Percentiles rank a stretch among this genome's conserved stretches.
Conservation (phyloP, 2,329 filamentous ascomycete genomes). For the Monilinia laxa region DNA sequence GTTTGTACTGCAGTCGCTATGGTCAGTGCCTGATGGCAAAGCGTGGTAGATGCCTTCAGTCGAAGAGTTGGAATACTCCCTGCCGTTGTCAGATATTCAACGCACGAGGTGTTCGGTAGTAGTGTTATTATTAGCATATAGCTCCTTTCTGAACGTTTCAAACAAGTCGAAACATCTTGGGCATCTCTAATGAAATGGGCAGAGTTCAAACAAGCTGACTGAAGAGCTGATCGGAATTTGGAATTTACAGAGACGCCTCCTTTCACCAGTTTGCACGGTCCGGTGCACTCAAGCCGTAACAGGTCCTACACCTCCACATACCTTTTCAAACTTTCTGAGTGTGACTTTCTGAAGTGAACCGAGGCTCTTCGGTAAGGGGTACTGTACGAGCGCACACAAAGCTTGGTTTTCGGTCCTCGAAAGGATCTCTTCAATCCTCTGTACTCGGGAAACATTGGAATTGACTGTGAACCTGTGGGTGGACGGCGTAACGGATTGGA, state of each 20-base stretch:
- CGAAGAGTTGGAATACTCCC: background rate
- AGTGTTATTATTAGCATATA: background rate
- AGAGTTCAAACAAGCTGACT: background rate
- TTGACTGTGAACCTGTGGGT: background rate
- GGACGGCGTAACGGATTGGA: background rate
- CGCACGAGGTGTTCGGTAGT: too few species aligned
- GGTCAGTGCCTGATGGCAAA: background rate
- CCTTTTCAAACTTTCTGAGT: background rate
- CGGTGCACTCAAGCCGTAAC: background rate
- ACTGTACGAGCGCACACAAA: background rate
- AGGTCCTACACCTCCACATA: background rate
- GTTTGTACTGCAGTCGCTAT: background rate
- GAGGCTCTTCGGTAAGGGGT: background rate
- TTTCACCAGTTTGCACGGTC: background rate
- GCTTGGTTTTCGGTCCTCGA: background rate
- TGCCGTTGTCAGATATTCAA: background rate
- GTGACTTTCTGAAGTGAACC: background rate
- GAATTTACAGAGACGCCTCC: background rate
- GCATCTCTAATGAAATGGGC: background rate
- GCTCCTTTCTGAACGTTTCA: background rate
- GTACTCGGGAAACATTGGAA: slow-evolving; percentile 13
- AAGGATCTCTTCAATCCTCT: background rate
- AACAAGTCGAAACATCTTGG: slow-evolving; percentile 3
- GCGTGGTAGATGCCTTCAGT: background rate
- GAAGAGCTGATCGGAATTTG: background rate